phyloP scores from a whole-genome alignment of 2,329 filamentous ascomycete species.

The Colletotrichum sp. region DNA sequence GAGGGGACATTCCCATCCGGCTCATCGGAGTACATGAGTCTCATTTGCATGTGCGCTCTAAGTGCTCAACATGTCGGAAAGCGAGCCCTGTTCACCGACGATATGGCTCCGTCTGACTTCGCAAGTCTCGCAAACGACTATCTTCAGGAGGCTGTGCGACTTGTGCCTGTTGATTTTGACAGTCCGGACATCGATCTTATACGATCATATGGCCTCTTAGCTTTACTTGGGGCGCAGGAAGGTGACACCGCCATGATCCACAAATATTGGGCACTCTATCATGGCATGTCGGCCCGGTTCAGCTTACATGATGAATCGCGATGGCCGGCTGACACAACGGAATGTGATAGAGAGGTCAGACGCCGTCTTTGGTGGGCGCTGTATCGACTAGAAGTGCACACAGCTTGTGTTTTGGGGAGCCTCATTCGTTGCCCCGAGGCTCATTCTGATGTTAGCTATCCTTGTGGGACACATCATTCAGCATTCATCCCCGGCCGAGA shows the following conservation, averaged over 20 bases:
- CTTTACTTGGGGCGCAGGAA: background rate
- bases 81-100: background rate
- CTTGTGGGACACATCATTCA: background rate
- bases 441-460: conserved; percentile 22
- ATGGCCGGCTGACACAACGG: conserved; percentile 15
- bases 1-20: background rate
- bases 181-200: background rate
- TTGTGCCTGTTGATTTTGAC: background rate
- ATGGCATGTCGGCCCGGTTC: conserved; percentile 21
- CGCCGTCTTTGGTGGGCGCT: conserved; percentile 26
- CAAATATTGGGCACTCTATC: conserved; percentile 24
- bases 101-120: background rate
- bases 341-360: conserved; percentile 19
- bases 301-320: conserved; percentile 22
- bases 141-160: background rate
- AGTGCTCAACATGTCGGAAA: background rate
- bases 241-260: conserved; percentile 13
- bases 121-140: background rate
- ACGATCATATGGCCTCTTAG: conserved; percentile 9
- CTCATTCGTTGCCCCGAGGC: conserved; percentile 23
- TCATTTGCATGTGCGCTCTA: background rate
- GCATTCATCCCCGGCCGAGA: background rate
- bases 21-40: background rate
- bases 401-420: conserved; percentile 24
- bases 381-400: conserved; percentile 26